These are phyloP conservation scores for Beta lomatogona DNA, from an alignment of 179 eudicot species.

Conservation along the genomic window DNA sequence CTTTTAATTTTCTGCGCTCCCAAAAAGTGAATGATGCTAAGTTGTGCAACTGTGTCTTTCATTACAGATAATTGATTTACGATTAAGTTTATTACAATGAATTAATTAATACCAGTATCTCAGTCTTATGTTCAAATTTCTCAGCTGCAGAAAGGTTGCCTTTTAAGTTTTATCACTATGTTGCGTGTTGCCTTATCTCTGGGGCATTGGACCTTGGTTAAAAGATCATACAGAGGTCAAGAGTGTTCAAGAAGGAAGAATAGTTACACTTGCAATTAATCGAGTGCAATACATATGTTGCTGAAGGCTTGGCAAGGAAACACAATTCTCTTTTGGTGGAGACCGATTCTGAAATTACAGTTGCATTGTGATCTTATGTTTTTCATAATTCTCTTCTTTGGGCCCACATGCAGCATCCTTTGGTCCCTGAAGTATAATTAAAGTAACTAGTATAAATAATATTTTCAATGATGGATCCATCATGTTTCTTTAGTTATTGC, in stretches of 20 bases:
- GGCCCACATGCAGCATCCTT: neutral
- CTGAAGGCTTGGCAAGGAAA: neutral
- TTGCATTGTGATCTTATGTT: neutral
- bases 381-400: neutral
- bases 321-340: neutral
- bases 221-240: too few species aligned
- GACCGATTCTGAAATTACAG: neutral
- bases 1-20: neutral
- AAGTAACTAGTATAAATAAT: neutral
- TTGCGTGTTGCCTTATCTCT: neutral
- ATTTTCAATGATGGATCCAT: neutral
- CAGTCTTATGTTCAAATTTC: neutral
- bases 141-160: neutral
- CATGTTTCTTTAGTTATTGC: neutral
- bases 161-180: neutral
- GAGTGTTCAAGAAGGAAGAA: neutral
- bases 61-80: neutral
- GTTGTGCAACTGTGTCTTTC: neutral
- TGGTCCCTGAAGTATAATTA: neutral
- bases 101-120: neutral
- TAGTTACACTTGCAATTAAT: neutral
- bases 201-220: neutral
- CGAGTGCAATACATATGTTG: neutral
- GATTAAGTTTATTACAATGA: neutral
- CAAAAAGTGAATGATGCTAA: neutral